Evolutionary conservation across 768 basidiomycete genomes (phyloP).

Genomic region (Hysterangium stoloniferum): DNA sequence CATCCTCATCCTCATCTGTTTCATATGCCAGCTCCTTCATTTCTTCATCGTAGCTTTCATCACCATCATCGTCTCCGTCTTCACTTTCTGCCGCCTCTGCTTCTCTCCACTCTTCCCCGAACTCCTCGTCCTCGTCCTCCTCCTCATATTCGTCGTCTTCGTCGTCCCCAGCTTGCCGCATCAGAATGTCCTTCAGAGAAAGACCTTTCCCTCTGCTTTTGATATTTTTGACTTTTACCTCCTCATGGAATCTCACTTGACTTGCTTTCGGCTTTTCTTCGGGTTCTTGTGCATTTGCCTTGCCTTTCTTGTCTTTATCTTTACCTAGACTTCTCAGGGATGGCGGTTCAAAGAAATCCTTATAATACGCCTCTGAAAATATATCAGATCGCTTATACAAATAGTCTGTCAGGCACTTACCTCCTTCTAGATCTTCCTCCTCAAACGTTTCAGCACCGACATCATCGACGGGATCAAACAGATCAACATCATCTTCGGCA

Average conservation of each 20-base stretch:
- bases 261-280: constrained; percentile 18
- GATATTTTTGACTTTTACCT: constrained; percentile 77
- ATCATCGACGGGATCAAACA: constrained; percentile 56
- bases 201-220: constrained; percentile 61
- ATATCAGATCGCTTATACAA: too few species aligned
- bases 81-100: neutral
- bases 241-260: constrained; percentile 72
- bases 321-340: constrained; percentile 14
- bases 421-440: constrained; percentile 38
- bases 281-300: neutral
- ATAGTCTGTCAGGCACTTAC: too few species aligned
- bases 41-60: constrained; percentile 7
- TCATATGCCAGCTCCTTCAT: constrained; percentile 7
- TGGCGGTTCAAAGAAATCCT: constrained; percentile 76
- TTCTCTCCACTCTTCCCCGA: constrained; percentile 15
- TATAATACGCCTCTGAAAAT: constrained; percentile 52
- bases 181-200: constrained; percentile 34
- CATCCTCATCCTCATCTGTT: constrained; percentile 16
- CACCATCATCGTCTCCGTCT: constrained; percentile 6
- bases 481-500: constrained; percentile 42
- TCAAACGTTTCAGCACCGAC: constrained; percentile 26
- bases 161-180: constrained; percentile 34
- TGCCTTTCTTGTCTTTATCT: constrained; percentile 5
- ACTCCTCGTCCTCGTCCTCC: constrained; percentile 35
- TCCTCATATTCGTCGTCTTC: constrained; percentile 22